A percentile compares a stretch with the other conserved stretches of the same genome.
These are phyloP conservation scores for Aulographum hederae DNA, from an alignment of 2,329 filamentous ascomycete genomes.

Conservation along the genomic window DNA sequence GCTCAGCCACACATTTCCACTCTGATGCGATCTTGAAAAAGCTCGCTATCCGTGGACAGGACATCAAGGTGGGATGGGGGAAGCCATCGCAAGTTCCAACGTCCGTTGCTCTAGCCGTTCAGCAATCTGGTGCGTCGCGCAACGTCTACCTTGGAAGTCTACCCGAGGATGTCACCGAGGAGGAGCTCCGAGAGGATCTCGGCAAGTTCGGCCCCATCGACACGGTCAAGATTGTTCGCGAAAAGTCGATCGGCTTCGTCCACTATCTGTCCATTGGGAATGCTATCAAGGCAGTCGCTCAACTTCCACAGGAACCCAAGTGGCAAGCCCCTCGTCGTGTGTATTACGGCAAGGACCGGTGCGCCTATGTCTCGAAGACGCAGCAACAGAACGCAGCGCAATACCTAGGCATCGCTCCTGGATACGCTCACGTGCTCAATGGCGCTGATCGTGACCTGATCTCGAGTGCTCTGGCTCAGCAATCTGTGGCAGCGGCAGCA, in stretches of 20 bases:
- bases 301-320: conserved; percentile 88
- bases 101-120: conserved; percentile 89
- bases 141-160: conserved; percentile 96
- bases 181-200: conserved; percentile 83
- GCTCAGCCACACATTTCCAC: conserved; percentile 96
- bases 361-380: conserved; percentile 97
- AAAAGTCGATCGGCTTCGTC: conserved; percentile 96
- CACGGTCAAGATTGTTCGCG: conserved; percentile 90
- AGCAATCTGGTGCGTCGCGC: conserved; percentile 89
- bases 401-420: conserved; percentile 90
- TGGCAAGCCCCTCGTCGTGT: conserved; percentile 93
- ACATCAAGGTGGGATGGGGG: conserved; percentile 99
- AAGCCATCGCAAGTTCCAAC: conserved; percentile 97
- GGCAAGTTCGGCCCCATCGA: conserved; percentile 95
- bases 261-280: conserved; percentile 96
- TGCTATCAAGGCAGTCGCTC: conserved; percentile 92
- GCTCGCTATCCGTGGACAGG: conserved; percentile 92
- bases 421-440: conserved; percentile 90
- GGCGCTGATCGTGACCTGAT: conserved; percentile 93
- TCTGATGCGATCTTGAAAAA: conserved; percentile 99
- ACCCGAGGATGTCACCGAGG: conserved; percentile 74
- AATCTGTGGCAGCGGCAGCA: conserved; percentile 90
- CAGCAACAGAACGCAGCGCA: conserved; percentile 98
- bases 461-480: conserved; percentile 87
- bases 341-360: conserved; percentile 97